Percentiles rank a stretch among this genome's conserved stretches.
Evolutionary conservation across 2,329 filamentous ascomycete genomes (phyloP).

Genomic region (Neofusicoccum laricinum): DNA sequence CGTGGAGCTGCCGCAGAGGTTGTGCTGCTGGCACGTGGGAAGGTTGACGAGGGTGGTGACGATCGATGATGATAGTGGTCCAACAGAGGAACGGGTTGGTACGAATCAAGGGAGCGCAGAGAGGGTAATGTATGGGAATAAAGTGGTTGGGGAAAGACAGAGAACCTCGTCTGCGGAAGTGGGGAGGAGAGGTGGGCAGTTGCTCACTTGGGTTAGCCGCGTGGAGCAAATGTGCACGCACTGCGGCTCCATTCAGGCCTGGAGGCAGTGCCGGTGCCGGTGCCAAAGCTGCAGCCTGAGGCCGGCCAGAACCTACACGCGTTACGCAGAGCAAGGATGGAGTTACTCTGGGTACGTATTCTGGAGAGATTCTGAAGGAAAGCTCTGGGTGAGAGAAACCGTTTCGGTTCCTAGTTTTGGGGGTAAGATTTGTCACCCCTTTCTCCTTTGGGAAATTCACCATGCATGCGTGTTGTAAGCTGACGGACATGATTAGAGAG

Average conservation of each 20-base stretch:
- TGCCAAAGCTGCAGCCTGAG: slow-evolving; percentile 32
- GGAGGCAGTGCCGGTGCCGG: slow-evolving; percentile 26
- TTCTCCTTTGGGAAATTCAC: background rate
- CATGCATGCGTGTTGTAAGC: background rate
- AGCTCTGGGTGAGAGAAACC: slow-evolving; percentile 25
- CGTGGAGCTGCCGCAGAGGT: slow-evolving; percentile 27
- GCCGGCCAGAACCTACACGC: slow-evolving; percentile 29
- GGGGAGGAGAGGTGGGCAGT: background rate
- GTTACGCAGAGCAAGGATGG: slow-evolving; percentile 20
- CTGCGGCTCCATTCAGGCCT: slow-evolving; percentile 29
- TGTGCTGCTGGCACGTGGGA: slow-evolving; percentile 36
- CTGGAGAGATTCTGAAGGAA: background rate
- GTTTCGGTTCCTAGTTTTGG: background rate
- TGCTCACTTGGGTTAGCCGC: slow-evolving; percentile 24
- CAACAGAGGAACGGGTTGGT: background rate
- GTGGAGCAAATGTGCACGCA: slow-evolving; percentile 33
- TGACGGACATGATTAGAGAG: background rate
- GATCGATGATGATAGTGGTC: slow-evolving; percentile 10
- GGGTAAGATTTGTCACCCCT: background rate
- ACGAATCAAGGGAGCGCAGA: too few relatives aligned
- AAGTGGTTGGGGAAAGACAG: too few relatives aligned
- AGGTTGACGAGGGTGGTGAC: slow-evolving; percentile 25
- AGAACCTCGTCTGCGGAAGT: background rate
- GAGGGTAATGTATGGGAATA: too few relatives aligned
- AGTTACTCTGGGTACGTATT: background rate